A percentile compares a stretch with the other conserved stretches of the same genome.
These are phyloP conservation scores for Aspergillus versicolor DNA, from an alignment of 2,329 filamentous ascomycete species.

Conservation along the genomic window DNA sequence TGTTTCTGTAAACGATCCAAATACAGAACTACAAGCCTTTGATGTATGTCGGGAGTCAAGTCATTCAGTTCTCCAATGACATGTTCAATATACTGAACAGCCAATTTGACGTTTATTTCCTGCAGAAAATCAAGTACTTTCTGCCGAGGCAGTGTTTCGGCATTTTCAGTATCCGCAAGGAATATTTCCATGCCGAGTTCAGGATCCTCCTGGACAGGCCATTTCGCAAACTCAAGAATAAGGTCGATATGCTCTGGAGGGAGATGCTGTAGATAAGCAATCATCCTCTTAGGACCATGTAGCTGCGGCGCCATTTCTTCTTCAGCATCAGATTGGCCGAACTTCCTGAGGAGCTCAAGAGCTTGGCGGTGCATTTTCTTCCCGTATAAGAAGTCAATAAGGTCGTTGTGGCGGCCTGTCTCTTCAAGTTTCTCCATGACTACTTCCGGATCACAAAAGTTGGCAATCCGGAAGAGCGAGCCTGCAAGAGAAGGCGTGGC, in stretches of 20 bases:
- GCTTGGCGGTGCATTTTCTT: conserved; percentile 91
- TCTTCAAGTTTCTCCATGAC: conserved; percentile 91
- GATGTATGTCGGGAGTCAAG: conserved; percentile 80
- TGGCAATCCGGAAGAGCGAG: conserved; percentile 89
- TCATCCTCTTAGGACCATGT: conserved; percentile 77
- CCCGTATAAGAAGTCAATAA: conserved; percentile 96
- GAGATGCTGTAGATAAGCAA: conserved; percentile 86
- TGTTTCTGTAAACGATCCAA: conserved; percentile 53
- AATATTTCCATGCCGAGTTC: conserved; percentile 89
- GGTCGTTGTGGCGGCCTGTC: conserved; percentile 82
- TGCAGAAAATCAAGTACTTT: conserved; percentile 73
- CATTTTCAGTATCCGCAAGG: conserved; percentile 88
- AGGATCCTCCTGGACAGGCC: conserved; percentile 74
- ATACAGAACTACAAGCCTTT: conserved; percentile 73
- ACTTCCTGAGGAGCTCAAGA: conserved; percentile 75
- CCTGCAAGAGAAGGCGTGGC: conserved; percentile 80
- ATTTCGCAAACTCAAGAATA: conserved; percentile 86
- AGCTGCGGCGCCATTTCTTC: conserved; percentile 53
- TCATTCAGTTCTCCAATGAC: conserved; percentile 86
- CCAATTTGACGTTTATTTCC: conserved; percentile 66
- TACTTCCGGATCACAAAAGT: conserved; percentile 94
- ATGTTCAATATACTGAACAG: conserved; percentile 84
- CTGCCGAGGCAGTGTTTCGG: conserved; percentile 79
- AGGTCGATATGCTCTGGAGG: conserved; percentile 85
- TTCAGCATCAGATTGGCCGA: conserved; percentile 60